phyloP scores from a whole-genome alignment of 306 rosid species.

The Hippophae tibetana region DNA sequence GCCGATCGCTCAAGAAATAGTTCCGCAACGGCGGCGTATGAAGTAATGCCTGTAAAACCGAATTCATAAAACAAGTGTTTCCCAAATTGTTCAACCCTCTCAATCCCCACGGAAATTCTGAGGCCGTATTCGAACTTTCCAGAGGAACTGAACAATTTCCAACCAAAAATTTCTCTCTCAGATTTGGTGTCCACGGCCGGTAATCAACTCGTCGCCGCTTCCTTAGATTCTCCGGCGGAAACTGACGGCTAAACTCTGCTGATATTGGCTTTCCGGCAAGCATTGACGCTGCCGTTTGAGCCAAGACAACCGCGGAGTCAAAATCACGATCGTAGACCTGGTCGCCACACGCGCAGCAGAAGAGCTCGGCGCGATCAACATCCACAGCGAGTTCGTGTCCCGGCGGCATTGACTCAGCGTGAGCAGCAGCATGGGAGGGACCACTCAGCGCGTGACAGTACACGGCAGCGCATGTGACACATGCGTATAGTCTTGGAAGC shows the following conservation, averaged over 20 bases:
- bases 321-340: constrained; percentile 90
- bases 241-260: constrained; percentile 15
- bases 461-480: constrained; percentile 68
- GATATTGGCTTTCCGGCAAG: constrained; percentile 29
- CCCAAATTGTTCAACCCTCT: constrained; percentile 88
- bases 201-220: constrained; percentile 78
- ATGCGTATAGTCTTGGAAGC: constrained; percentile 51
- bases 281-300: constrained; percentile 53
- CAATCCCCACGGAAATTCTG: constrained; percentile 61
- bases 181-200: constrained; percentile 70
- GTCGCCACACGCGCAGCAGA: constrained; percentile 82
- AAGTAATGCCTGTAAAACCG: constrained; percentile 84
- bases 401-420: constrained; percentile 45
- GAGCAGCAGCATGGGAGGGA: constrained; percentile 66
- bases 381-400: constrained; percentile 94
- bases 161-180: constrained; percentile 41
- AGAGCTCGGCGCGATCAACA: constrained; percentile 88
- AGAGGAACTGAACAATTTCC: constrained; percentile 43
- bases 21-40: constrained; percentile 89
- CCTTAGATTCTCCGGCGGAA: constrained; percentile 66
- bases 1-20: constrained; percentile 79
- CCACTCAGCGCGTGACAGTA: constrained; percentile 32
- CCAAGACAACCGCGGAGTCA: constrained; percentile 73
- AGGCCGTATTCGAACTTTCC: constrained; percentile 13
- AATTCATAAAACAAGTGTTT: constrained; percentile 89